Conservation (phyloP, 2,329 filamentous ascomycete species). For the Claviceps arundinis region DNA sequence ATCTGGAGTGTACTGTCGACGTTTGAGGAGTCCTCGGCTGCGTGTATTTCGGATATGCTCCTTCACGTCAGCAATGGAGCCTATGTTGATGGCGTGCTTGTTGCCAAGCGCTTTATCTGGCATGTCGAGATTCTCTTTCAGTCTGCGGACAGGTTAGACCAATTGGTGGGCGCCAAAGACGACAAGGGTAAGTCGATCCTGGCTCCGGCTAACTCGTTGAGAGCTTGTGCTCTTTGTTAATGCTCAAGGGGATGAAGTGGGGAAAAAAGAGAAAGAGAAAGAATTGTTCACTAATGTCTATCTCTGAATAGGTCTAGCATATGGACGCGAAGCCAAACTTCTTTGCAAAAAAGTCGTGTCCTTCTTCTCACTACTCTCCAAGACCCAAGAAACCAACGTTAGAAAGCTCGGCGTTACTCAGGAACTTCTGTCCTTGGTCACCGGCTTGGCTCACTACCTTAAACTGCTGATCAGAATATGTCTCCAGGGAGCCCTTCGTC, state of each 20-base stretch:
- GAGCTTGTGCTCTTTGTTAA: no score
- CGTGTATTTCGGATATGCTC: slow-evolving; percentile 98
- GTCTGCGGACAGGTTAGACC: slow-evolving; percentile 75
- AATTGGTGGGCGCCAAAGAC: slow-evolving; percentile 51
- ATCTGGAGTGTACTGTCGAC: slow-evolving; percentile 97
- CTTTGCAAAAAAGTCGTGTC: slow-evolving; percentile 99
- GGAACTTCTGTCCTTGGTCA: slow-evolving; percentile 93
- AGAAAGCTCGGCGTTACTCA: slow-evolving; percentile 92
- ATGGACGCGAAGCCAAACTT: slow-evolving; percentile 90
- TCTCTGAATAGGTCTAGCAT: slow-evolving; percentile 55
- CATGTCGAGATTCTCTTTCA: slow-evolving; percentile 89
- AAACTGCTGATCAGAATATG: slow-evolving; percentile 96
- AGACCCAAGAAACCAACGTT: slow-evolving; percentile 83
- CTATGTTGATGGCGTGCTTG: slow-evolving; percentile 86
- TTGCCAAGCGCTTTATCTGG: slow-evolving; percentile 90
- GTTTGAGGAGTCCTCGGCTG: slow-evolving; percentile 94
- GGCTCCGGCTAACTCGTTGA: background rate
- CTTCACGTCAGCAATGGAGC: slow-evolving; percentile 95
- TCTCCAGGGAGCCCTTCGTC: slow-evolving; percentile 78
- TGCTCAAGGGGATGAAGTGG: background rate
- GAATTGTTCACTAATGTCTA: background rate
- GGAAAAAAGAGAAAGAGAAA: background rate
- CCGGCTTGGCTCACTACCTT: slow-evolving; percentile 89
- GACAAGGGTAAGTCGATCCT: slow-evolving; percentile 52
- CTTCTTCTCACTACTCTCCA: slow-evolving; percentile 89